Conservation (phyloP, 2,329 filamentous ascomycete species). For the Cladophialophora carrionii region DNA sequence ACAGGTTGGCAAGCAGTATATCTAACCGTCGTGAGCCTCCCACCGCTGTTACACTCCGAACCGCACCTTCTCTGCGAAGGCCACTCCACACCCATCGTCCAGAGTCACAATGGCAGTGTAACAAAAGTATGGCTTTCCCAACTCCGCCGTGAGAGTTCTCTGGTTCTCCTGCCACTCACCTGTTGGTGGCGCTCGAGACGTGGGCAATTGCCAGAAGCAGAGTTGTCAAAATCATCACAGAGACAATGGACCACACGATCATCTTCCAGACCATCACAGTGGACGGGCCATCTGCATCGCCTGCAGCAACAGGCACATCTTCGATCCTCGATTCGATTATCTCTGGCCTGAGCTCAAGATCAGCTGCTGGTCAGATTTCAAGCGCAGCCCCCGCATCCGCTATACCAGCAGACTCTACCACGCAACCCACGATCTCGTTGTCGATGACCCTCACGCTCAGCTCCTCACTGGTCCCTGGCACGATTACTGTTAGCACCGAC, state of each 20-base stretch:
- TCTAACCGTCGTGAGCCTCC: slow-evolving; percentile 1
- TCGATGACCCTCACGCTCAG: neutral
- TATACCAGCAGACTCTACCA: neutral
- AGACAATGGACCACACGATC: slow-evolving; percentile 1
- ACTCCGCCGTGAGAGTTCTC: neutral
- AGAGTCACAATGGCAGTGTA: neutral
- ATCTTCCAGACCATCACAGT: neutral
- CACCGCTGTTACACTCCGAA: neutral
- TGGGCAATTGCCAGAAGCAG: neutral
- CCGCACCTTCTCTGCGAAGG: neutral
- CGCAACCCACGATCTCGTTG: neutral
- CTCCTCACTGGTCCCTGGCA: neutral
- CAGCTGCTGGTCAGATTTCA: slow-evolving; percentile 2
- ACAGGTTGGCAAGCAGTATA: neutral
- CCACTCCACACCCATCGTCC: neutral
- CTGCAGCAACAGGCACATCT: neutral
- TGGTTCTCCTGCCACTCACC: neutral
- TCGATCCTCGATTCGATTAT: neutral
- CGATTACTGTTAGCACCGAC: neutral
- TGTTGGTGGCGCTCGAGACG: neutral
- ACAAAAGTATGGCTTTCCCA: neutral
- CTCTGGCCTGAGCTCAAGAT: neutral
- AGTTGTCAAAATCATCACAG: neutral
- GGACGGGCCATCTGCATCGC: neutral
- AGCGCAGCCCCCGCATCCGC: neutral